Evolutionary conservation across 2,329 filamentous ascomycete genomes (phyloP), one percentile per base, ranked within the genome.

Genomic region (Scedosporium dehoogii): DNA sequence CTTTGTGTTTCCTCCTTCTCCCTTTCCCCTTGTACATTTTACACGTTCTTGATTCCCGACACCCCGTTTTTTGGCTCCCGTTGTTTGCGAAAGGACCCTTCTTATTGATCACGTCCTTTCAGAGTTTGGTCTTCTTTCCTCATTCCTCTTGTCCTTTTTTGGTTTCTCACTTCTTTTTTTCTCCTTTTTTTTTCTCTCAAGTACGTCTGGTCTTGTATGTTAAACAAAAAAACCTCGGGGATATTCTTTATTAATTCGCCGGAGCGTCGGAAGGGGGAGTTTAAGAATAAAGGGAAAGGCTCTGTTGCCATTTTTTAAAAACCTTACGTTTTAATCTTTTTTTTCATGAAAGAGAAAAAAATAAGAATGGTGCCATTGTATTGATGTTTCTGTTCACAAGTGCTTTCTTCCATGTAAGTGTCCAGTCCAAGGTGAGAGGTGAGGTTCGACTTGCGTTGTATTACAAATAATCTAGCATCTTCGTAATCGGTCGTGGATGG

Each of bases 211-310:
- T 38, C 53, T 21, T 23, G 60, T 33, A 56, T 41, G 51, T 61
- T 33, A 27, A 6, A 42, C 56, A 21, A 46, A 38, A 25, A 33
- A 62, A 61, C 16, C 59, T 23, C 6, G 25, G 46, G 41, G 27
- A 12, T 58, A 60, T 60, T 56, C 58, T 53, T 59, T 57, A 62
- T n/a, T 60, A 16, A 21, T 60, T 56, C 51, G n/a, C 23, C 5
- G 21, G 25, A 56, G 25, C 51, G 25, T 56, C 23, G 44, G 44
- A 48, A 48, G 44, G 44, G 44, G 18, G 44, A 18, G 16, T 18
- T 48, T 3, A 48, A 59, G 57, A 29, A 41, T 59, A 29, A 58
- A 58, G 33, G 56, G 29, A 38, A 21, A 58, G n/a, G 29, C 38
- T 21, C 21, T 58, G 29, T 38, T 58, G 29, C n/a, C 38, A 58